Base-by-base conservation (phyloP, 768 basidiomycete genomes). In the Mrakia blollopis region DNA sequence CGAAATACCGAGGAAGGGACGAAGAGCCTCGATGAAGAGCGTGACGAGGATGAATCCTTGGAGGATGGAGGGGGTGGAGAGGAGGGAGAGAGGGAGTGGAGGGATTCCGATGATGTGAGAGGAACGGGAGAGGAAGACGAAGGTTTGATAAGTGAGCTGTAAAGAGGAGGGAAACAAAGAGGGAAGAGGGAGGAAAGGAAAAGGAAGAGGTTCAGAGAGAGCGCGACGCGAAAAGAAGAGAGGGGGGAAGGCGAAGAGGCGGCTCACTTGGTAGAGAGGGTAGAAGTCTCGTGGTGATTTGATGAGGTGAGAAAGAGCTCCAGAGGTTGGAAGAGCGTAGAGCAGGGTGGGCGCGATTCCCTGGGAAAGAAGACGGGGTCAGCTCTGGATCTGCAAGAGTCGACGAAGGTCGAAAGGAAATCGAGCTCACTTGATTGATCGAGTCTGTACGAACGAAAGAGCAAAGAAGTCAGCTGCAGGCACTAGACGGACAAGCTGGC, bases 111-210 rank as follows among this genome's bases (percentile, higher is more conserved):
- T 83, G 10, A 93, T 92, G 76, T 95, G 91, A 11, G 92, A 91
- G 0, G 95, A 96, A 6, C 95, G 91, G 8, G 95, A 96, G 77
- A 98, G 82, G 85, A 98, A 97, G 65, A 97, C 95, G 60, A 92
- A 92, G 30, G 92, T 88, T 86, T 86, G 84, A 77, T 83, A 72
- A 21, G 57, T 79, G 32, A 80, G 79, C 73, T 71, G 44, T 1
- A 14, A 25, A 21, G 28, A 16, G 52, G 39, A 18, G n/a, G 35
- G n/a, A 14, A 32, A 47, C 39, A 35, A 50, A 41, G 60, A 16
- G 39, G 41, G 44, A 23, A 16, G 21, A 21, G 52, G 39, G 16
- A n/a, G 35, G n/a, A 8, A 44, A 35, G 52, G 44, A 62, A 37
- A 54, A 8, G 39, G 32, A 30, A 32, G 41, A 23, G 54, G 18